These are phyloP conservation scores for Lactarius indigo DNA, from an alignment of 768 basidiomycete species.

Conservation along the genomic window DNA sequence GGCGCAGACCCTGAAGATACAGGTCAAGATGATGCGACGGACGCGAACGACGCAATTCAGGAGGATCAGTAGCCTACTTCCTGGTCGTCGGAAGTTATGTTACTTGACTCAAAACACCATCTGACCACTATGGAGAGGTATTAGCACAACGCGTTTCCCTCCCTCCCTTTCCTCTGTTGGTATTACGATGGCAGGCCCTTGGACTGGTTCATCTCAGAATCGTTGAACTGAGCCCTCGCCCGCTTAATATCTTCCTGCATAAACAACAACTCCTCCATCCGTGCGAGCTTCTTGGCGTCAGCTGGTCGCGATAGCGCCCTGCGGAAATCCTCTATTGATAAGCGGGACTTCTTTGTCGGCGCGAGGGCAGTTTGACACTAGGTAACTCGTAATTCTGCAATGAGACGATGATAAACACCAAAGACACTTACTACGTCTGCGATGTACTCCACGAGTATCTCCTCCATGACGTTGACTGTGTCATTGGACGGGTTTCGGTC, in stretches of 20 bases:
- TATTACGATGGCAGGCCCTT: slow-evolving; percentile 42
- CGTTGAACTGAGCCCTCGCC: slow-evolving; percentile 74
- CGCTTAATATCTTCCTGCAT: slow-evolving; percentile 95
- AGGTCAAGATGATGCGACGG: slow-evolving; percentile 32
- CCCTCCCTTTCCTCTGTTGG: slow-evolving; percentile 5
- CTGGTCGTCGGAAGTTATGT: slow-evolving; percentile 4
- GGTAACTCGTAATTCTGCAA: background rate
- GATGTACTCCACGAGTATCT: slow-evolving; percentile 88
- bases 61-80: slow-evolving; percentile 56
- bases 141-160: slow-evolving; percentile 11
- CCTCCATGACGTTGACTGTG: slow-evolving; percentile 89
- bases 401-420: slow-evolving; percentile 11
- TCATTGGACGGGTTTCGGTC: slow-evolving; percentile 85
- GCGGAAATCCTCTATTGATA: slow-evolving; percentile 83
- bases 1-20: slow-evolving; percentile 23
- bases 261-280: slow-evolving; percentile 88
- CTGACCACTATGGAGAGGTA: background rate
- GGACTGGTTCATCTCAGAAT: slow-evolving; percentile 46
- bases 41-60: slow-evolving; percentile 36
- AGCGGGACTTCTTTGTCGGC: slow-evolving; percentile 63
- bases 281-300: slow-evolving; percentile 89
- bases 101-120: background rate
- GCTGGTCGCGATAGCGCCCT: slow-evolving; percentile 75
- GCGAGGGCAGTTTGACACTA: slow-evolving; percentile 76
- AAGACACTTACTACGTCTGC: slow-evolving; percentile 71